These are phyloP conservation scores for Houttuynia cordata DNA, from an alignment of 164 flowering plant species.

Conservation along the genomic window DNA sequence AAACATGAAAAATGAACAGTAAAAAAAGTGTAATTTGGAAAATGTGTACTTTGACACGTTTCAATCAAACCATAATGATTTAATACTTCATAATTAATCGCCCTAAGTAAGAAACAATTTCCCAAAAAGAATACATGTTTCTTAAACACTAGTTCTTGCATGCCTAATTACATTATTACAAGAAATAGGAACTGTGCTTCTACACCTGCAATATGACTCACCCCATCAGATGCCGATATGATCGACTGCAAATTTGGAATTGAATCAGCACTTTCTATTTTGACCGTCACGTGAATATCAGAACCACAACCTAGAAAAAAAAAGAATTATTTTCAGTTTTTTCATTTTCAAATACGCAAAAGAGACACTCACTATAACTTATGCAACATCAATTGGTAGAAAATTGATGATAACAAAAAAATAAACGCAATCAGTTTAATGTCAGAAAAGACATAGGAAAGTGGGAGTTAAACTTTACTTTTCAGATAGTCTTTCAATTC, in stretches of 20 bases:
- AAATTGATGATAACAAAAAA: neutral
- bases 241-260: conserved; percentile 88
- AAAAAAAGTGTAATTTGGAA: no score
- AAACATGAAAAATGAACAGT: no score
- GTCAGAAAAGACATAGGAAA: no score
- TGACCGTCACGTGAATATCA: conserved; percentile 75
- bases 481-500: conserved; percentile 89
- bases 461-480: conserved; percentile 26
- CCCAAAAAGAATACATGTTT: no score
- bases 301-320: conserved; percentile 53
- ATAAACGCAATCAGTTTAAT: neutral
- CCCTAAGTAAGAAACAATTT: no score
- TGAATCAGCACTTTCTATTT: conserved; percentile 99
- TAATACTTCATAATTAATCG: no score
- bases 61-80: no score
- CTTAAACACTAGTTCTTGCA: neutral
- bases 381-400: conserved; percentile 1
- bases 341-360: conserved; percentile 2
- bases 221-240: conserved; percentile 94
- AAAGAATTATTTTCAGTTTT: neutral
- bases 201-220: conserved; percentile 16
- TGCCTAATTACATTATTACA: neutral
- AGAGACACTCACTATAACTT: neutral
- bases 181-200: neutral
- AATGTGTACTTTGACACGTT: no score